Base-by-base conservation (phyloP, 2,329 filamentous ascomycete genomes). In the Erysiphe pisi region DNA sequence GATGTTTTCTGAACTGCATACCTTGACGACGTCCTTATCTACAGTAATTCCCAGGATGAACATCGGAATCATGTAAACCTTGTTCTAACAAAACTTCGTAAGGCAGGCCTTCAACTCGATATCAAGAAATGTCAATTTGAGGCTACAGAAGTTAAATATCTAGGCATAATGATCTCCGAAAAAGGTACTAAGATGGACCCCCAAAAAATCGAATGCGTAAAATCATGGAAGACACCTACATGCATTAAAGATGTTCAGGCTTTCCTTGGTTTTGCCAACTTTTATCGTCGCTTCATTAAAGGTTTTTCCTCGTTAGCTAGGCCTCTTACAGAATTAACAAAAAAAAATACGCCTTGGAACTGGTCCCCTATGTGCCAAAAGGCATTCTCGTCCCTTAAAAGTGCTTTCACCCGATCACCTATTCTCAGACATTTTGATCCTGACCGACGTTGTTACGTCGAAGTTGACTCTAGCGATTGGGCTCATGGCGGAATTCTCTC, bases 251-350 rank as follows among this genome's bases (percentile, higher is more conserved):
- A 16, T 6, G 36, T 76, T 12, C 25, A 28, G 31, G 16, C 20
- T n/a, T 76, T 76, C 28, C 28, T 76, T 12, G 49, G 74, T 16
- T 76, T 76, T 28, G 8, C 49, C 16, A 75, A 75, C 16, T 75
- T 75, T 16, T 75, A 75, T 22, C 36, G 73, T 22, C 25, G 47
- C n/a, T 75, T 75, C 28, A 74, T 74, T 31, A 25, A 9, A 73
- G 22, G 20, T 47, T 73, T 47, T 22, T 73, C 68, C 22, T 14
- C 4, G 1, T 3, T 73, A 7, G 36, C 36, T 47, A 49, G 68
- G 40, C 65, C 65, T 2, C 65, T 70, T 1, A 31, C 65, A 8
- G 65, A 70, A 31, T 22, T 70, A n/a, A 18, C 52, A 43, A 70
- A 43, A 70, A 70, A 70, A 9, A 16, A 36, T 8, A 31, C 65